Evolutionary conservation across 495 filamentous ascomycete genomes (phyloP), one percentile per base, ranked within the genome.

Genomic region (Xylaria castorea): DNA sequence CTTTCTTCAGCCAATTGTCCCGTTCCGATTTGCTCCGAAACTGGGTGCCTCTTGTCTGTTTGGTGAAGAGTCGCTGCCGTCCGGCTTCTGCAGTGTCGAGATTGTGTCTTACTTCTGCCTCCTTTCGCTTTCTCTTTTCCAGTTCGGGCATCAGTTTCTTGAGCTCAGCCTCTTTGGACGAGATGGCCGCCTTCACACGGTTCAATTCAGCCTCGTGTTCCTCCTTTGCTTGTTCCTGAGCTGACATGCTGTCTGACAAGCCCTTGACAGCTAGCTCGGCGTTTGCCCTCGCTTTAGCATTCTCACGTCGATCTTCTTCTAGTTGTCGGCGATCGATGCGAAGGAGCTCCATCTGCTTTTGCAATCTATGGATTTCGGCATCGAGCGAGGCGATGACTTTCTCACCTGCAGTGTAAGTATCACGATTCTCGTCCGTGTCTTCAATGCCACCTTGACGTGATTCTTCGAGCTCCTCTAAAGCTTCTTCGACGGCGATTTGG

Each of bases 11-110:
- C 86, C 88, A 97, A 50, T 89, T 88, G 77, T 99, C 97, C 3
- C 96, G 91, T 76, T 98, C 94, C 3, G 87, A 89, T 81, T 97
- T 97, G 77, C 88, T 95, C 77, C 88, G 92, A 83, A 97, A 98
- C 68, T 93, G 92, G 40, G 91, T 90, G 78, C 92, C 94, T n/a
- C 95, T 91, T 50, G 93, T 93, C 81, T 98, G 97, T 80, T 99
- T 99, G 62, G 92, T 93, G 75, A 97, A 94, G 20, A 99, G 85
- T 34, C 95, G 90, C 75, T 92, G 91, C 51, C 94, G 86, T 1
- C 86, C 88, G 9, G 90, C 91, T 78, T 96, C 92, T 6, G 93
- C 93, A 48, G 91, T 86, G 25, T 91, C 91, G 5, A 98, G 86
- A 58, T 92, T 87, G 40, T 90, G 80, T 75, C 89, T 92, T 40